Evolutionary conservation across 2,329 filamentous ascomycete genomes (phyloP).

Genomic region (Ilyonectria destructans): DNA sequence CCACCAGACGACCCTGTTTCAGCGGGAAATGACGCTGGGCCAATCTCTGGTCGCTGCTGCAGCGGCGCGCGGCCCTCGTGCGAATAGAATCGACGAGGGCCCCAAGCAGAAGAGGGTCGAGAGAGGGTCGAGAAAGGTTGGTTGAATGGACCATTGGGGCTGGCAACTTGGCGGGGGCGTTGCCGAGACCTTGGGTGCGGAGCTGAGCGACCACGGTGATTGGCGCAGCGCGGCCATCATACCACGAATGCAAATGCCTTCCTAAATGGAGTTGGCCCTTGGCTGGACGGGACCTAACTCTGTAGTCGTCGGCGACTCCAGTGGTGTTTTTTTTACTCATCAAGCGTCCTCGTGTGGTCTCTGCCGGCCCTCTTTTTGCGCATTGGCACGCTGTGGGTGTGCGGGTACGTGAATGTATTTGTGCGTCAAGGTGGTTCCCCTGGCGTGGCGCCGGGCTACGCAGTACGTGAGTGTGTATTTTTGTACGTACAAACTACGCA

Average conservation of each 20-base stretch:
- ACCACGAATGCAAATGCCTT: slow-evolving; percentile 43
- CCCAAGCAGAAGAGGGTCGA: neutral
- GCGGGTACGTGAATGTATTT: neutral
- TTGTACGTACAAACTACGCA: slow-evolving; percentile 4
- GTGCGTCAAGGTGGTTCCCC: slow-evolving; percentile 24
- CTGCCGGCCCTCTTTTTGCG: neutral
- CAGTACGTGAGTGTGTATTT: neutral
- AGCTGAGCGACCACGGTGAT: slow-evolving; percentile 35
- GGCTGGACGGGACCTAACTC: neutral
- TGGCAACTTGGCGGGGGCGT: slow-evolving; percentile 21
- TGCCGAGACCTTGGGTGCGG: slow-evolving; percentile 45
- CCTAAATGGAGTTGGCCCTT: slow-evolving; percentile 21
- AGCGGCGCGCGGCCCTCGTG: slow-evolving; percentile 32
- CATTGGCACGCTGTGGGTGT: neutral
- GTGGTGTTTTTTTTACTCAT: neutral
- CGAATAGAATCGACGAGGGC: slow-evolving; percentile 16
- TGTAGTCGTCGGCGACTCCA: neutral
- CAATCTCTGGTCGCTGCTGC: slow-evolving; percentile 45
- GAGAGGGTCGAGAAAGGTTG: slow-evolving; percentile 13
- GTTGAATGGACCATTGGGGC: slow-evolving; percentile 5
- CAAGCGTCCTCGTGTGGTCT: neutral
- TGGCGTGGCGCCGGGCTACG: neutral
- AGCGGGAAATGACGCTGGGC: slow-evolving; percentile 50
- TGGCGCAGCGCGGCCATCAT: slow-evolving; percentile 38
- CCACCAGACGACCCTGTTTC: slow-evolving; percentile 51